Conservation (phyloP, 805 yeast species). For the Saccharomycopsis selenospora region DNA sequence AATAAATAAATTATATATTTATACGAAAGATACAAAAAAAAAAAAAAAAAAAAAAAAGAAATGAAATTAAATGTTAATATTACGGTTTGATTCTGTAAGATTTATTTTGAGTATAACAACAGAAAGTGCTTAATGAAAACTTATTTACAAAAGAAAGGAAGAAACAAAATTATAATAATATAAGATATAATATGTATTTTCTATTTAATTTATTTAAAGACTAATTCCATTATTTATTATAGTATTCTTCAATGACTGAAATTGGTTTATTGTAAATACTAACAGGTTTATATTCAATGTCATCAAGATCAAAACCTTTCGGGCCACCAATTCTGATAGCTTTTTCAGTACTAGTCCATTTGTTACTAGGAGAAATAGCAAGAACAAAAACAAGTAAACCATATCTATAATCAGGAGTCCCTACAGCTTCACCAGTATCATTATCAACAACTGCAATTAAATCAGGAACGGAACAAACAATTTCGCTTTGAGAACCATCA, state of each 20-base stretch:
- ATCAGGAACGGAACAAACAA: constrained; percentile 41
- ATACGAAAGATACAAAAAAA: too few species aligned
- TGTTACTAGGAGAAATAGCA: constrained; percentile 32
- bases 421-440: constrained; percentile 40
- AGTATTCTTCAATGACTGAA: constrained; percentile 36
- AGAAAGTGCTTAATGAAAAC: too few species aligned
- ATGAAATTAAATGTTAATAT: too few species aligned
- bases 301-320: constrained; percentile 31
- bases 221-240: too few species aligned
- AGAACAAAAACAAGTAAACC: constrained; percentile 39
- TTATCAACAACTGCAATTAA: constrained; percentile 36
- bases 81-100: too few species aligned
- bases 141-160: too few species aligned
- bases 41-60: too few species aligned
- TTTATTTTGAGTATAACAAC: too few species aligned
- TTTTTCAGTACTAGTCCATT: constrained; percentile 32
- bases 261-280: constrained; percentile 32
- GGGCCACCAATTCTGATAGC: constrained; percentile 40
- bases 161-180: too few species aligned
- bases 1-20: too few species aligned
- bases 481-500: constrained; percentile 22
- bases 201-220: too few species aligned
- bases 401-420: constrained; percentile 42
- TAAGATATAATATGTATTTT: too few species aligned
- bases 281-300: constrained; percentile 32